phyloP scores from a whole-genome alignment of 371 early-diverging fungal genomes.

The Dichotomocladium elegans region DNA sequence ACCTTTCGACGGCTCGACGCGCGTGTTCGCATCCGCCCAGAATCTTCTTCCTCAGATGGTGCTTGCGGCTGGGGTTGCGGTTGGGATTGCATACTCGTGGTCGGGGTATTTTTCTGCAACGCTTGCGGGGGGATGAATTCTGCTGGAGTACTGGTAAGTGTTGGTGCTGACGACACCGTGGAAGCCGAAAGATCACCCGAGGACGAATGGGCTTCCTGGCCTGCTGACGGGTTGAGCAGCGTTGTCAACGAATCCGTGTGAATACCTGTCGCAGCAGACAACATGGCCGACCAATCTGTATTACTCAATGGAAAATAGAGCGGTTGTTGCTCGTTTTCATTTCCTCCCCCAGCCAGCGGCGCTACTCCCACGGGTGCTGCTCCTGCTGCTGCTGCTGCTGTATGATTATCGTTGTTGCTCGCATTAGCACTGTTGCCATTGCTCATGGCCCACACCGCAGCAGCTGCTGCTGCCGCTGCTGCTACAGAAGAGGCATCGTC shows the following conservation, averaged over 20 bases:
- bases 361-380: conserved; percentile 1
- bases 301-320: conserved; percentile 13
- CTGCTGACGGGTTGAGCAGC: background rate
- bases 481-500: background rate
- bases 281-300: conserved; percentile 10
- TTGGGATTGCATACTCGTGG: no score
- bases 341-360: background rate
- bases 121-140: conserved; percentile 7
- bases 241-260: conserved; percentile 1
- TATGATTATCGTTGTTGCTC: background rate
- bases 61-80: no score
- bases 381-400: conserved; percentile 3
- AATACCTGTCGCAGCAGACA: conserved; percentile 3
- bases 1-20: conserved; percentile 4
- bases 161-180: background rate
- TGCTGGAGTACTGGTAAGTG: background rate
- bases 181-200: background rate
- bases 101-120: no score
- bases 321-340: conserved; percentile 4
- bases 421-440: background rate
- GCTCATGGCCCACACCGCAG: background rate
- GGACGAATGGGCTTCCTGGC: background rate
- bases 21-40: conserved; percentile 12
- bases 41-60: no score
- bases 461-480: background rate